Percentiles rank a stretch among this genome's conserved stretches.
These are phyloP conservation scores for Carex scoparia DNA, from an alignment of 176 grass and related monocot genomes.

Conservation along the genomic window DNA sequence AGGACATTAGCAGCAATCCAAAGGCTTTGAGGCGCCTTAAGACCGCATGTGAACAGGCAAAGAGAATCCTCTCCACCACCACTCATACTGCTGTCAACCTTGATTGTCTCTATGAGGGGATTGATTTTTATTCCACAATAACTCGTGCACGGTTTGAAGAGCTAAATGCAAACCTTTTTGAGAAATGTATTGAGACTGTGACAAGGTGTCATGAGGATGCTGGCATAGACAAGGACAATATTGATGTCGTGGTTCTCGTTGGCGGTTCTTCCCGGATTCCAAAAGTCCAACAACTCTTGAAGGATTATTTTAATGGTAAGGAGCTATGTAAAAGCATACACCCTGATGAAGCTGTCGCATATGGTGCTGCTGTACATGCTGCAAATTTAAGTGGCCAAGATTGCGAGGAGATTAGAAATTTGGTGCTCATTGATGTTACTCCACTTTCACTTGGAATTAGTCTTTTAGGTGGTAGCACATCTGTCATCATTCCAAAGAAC, in stretches of 20 bases:
- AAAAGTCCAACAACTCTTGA: conserved; percentile 26
- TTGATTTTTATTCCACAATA: conserved; percentile 32
- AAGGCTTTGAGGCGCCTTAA: neutral
- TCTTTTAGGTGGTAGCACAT: conserved; percentile 3
- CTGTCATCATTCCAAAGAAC: conserved; percentile 28
- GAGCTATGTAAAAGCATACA: conserved; percentile 38
- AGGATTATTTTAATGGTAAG: conserved; percentile 29
- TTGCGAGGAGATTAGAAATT: conserved; percentile 18
- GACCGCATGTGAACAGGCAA: conserved; percentile 7
- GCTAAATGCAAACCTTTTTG: conserved; percentile 36
- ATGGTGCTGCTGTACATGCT: conserved; percentile 37
- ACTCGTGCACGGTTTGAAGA: conserved; percentile 36
- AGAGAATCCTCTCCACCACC: conserved; percentile 31
- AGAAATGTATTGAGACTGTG: conserved; percentile 34
- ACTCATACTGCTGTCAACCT: conserved; percentile 30
- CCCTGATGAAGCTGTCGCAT: conserved; percentile 34
- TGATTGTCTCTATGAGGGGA: conserved; percentile 34
- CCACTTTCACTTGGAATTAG: conserved; percentile 12
- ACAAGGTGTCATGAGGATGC: conserved; percentile 29
- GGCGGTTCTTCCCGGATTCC: conserved; percentile 23
- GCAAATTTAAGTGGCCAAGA: conserved; percentile 28
- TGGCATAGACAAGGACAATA: conserved; percentile 30
- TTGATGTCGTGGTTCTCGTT: conserved; percentile 28
- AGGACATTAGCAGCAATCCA: neutral
- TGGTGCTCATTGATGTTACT: conserved; percentile 23